Percentiles rank a stretch among this genome's conserved stretches.
Conservation (phyloP, 495 filamentous ascomycete species). For the Filosporella fistucella region DNA sequence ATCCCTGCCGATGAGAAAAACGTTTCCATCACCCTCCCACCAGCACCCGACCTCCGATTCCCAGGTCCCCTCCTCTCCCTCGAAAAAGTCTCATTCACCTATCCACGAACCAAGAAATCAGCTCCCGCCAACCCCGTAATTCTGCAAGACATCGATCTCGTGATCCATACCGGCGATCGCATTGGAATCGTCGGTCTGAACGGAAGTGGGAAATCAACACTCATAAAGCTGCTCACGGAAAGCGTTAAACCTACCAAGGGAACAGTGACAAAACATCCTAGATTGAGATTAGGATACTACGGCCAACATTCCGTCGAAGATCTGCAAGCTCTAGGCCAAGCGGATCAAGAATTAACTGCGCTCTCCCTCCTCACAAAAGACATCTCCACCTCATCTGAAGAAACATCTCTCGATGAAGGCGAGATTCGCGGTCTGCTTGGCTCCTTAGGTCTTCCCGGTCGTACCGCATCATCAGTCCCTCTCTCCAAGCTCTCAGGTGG, state of each 20-base stretch:
- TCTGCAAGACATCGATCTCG: slow-evolving; percentile 56
- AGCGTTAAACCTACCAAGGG: slow-evolving; percentile 42
- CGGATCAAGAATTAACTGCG: slow-evolving; percentile 51
- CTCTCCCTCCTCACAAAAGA: slow-evolving; percentile 45
- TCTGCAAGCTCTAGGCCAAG: slow-evolving; percentile 45
- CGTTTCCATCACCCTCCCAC: slow-evolving; percentile 50
- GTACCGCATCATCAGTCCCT: slow-evolving; percentile 64
- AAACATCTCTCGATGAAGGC: slow-evolving; percentile 51
- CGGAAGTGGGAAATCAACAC: slow-evolving; percentile 69
- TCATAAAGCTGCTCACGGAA: slow-evolving; percentile 61
- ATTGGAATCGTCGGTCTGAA: slow-evolving; percentile 67
- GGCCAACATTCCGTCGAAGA: slow-evolving; percentile 72
- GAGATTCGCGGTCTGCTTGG: slow-evolving; percentile 57
- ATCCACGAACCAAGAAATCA: slow-evolving; percentile 28
- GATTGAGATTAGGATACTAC: slow-evolving; percentile 66
- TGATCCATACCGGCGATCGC: slow-evolving; percentile 63
- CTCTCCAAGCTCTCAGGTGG: slow-evolving; percentile 67
- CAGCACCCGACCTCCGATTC: slow-evolving; percentile 64
- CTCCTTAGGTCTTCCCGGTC: slow-evolving; percentile 60
- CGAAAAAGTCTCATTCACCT: slow-evolving; percentile 60
- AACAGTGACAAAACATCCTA: slow-evolving; percentile 55
- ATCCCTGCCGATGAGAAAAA: slow-evolving; percentile 60
- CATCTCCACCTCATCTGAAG: slow-evolving; percentile 33
- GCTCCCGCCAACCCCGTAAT: slow-evolving; percentile 24
- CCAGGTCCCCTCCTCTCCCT: slow-evolving; percentile 66